Evolutionary conservation across 352 stramenopile genomes (phyloP).

Genomic region (Phytophthora pistaciae): DNA sequence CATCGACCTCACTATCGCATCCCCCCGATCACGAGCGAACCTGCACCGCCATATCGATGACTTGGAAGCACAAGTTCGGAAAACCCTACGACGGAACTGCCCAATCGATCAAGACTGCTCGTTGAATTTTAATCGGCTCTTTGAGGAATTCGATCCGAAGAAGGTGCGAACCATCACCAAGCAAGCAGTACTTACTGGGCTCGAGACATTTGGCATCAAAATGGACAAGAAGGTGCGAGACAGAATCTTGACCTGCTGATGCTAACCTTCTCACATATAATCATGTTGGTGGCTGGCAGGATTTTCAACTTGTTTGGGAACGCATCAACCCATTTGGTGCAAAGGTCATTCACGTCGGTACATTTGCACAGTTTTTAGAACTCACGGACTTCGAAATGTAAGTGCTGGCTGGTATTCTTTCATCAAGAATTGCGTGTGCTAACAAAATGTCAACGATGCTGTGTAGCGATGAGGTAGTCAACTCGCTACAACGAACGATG

Average conservation of each 20-base stretch:
- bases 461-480: conserved; percentile 72
- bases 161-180: conserved; percentile 60
- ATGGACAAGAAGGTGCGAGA: conserved; percentile 72
- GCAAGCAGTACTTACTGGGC: conserved; percentile 54
- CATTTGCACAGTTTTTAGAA: conserved; percentile 75
- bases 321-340: conserved; percentile 70
- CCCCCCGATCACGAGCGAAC: conserved; percentile 50
- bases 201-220: conserved; percentile 81
- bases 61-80: conserved; percentile 74
- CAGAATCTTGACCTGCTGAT: no score
- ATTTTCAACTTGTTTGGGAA: conserved; percentile 74
- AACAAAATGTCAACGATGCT: background rate
- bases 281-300: conserved; percentile 27
- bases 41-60: conserved; percentile 68
- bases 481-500: conserved; percentile 70
- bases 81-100: conserved; percentile 75
- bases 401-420: conserved; percentile 6
- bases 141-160: conserved; percentile 83
- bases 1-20: conserved; percentile 43
- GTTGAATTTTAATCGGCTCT: conserved; percentile 77
- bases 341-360: conserved; percentile 64
- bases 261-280: background rate
- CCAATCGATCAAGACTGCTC: conserved; percentile 79
- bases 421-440: background rate
- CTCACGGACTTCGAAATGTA: conserved; percentile 86